A percentile compares a stretch with the other conserved stretches of the same genome.
These are phyloP conservation scores for Myotisia sp. DNA, from an alignment of 2,329 filamentous ascomycete genomes.

Conservation along the genomic window DNA sequence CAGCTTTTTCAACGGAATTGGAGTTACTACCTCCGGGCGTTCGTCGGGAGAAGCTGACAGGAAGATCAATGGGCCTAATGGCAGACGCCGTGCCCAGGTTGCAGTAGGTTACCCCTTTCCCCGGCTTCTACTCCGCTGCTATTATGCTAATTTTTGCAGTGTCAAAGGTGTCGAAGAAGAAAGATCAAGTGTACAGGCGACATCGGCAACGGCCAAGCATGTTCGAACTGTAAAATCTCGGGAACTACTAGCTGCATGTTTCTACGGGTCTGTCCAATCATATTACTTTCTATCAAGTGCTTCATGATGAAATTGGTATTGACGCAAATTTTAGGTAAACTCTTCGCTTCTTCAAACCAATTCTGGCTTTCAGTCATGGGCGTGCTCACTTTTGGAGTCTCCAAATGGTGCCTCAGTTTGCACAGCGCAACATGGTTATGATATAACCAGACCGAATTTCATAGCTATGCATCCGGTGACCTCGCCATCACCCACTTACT, in stretches of 20 bases:
- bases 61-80: conserved; percentile 23
- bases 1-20: too few relatives aligned
- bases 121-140: not conserved
- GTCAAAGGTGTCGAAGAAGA: conserved; percentile 72
- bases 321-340: conserved; percentile 19
- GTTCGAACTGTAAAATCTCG: conserved; percentile 66
- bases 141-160: conserved; percentile 33
- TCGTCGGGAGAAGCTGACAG: conserved; percentile 10
- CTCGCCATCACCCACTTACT: conserved; percentile 2
- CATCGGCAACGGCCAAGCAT: conserved; percentile 58
- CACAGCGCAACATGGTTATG: conserved; percentile 3
- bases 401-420: too few relatives aligned
- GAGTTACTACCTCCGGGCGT: not conserved
- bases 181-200: conserved; percentile 95
- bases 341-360: conserved; percentile 19
- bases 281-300: not conserved
- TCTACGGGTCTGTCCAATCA: conserved; percentile 46
- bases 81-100: conserved; percentile 40
- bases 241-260: conserved; percentile 57
- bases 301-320: not conserved
- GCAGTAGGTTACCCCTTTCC: conserved; percentile 28
- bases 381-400: conserved; percentile 16
- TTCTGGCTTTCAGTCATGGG: conserved; percentile 15
- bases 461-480: conserved; percentile 5
- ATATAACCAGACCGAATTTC: conserved; percentile 3